phyloP scores from a whole-genome alignment of 192 early-diverging fungal species.

The Anaeromyces robustus region DNA sequence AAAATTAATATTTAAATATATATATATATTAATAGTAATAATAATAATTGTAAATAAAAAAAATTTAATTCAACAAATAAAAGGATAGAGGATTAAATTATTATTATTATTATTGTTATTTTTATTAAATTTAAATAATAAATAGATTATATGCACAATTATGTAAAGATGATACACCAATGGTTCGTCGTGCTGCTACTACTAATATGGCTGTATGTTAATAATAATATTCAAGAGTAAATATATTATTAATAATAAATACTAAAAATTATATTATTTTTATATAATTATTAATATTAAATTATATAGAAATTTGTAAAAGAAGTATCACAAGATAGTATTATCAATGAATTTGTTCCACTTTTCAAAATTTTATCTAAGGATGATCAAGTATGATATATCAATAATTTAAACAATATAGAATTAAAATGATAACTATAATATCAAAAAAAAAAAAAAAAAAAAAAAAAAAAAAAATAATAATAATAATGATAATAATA shows the following conservation, averaged over 20 bases:
- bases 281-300: neutral
- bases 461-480: no score
- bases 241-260: no score
- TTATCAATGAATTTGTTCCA: constrained; percentile 72
- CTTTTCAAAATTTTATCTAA: constrained; percentile 73
- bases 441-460: no score
- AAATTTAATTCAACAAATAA: no score
- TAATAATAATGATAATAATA: no score
- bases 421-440: no score
- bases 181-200: constrained; percentile 91
- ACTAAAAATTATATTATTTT: neutral
- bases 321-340: constrained; percentile 52
- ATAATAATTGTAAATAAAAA: no score
- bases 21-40: no score
- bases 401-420: no score
- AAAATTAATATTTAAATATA: neutral
- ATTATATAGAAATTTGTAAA: constrained; percentile 46
- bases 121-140: neutral
- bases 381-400: constrained; percentile 35
- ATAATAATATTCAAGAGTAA: no score
- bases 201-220: constrained; percentile 55
- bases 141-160: constrained; percentile 59
- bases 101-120: no score
- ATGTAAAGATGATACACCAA: constrained; percentile 87
- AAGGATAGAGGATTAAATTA: no score